phyloP scores from a whole-genome alignment of 305 asterid genomes.

The Fraxinus platypoda region DNA sequence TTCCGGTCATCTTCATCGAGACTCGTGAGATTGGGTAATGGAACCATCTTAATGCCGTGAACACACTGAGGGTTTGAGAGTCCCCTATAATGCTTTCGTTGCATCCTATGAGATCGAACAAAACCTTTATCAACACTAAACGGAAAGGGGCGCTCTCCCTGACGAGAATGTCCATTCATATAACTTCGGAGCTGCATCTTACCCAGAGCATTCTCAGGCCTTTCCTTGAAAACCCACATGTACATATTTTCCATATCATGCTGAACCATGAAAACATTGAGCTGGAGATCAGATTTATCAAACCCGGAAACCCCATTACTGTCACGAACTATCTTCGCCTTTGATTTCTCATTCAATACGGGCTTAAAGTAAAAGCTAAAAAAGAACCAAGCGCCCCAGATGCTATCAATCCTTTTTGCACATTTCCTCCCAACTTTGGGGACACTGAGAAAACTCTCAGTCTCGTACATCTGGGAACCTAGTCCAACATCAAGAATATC shows the following conservation, averaged over 20 bases:
- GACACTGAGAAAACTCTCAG: slow-evolving; percentile 49
- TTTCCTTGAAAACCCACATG: slow-evolving; percentile 93
- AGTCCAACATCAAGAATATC: slow-evolving; percentile 82
- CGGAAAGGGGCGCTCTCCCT: slow-evolving; percentile 86
- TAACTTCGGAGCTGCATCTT: slow-evolving; percentile 92
- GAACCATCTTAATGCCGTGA: slow-evolving; percentile 83
- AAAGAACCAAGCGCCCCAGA: slow-evolving; percentile 98
- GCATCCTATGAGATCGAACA: slow-evolving; percentile 91
- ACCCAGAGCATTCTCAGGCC: slow-evolving; percentile 84
- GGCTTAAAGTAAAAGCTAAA: slow-evolving; percentile 89
- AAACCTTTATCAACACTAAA: slow-evolving; percentile 85
- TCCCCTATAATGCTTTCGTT: slow-evolving; percentile 83
- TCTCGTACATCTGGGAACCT: slow-evolving; percentile 60
- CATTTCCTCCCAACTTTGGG: slow-evolving; percentile 69
- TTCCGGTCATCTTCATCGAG: slow-evolving; percentile 71
- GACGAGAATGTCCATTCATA: slow-evolving; percentile 95
- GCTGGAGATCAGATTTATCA: slow-evolving; percentile 75
- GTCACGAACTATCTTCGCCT: slow-evolving; percentile 60
- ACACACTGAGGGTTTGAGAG: slow-evolving; percentile 91
- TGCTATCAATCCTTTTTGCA: slow-evolving; percentile 69
- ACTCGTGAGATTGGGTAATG: slow-evolving; percentile 50
- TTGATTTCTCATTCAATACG: slow-evolving; percentile 67
- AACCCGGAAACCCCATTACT: slow-evolving; percentile 71
- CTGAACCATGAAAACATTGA: slow-evolving; percentile 83
- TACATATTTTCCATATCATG: slow-evolving; percentile 94